Evolutionary conservation across 805 yeast genomes (phyloP).

Genomic region (Dipodascus geniculatus): DNA sequence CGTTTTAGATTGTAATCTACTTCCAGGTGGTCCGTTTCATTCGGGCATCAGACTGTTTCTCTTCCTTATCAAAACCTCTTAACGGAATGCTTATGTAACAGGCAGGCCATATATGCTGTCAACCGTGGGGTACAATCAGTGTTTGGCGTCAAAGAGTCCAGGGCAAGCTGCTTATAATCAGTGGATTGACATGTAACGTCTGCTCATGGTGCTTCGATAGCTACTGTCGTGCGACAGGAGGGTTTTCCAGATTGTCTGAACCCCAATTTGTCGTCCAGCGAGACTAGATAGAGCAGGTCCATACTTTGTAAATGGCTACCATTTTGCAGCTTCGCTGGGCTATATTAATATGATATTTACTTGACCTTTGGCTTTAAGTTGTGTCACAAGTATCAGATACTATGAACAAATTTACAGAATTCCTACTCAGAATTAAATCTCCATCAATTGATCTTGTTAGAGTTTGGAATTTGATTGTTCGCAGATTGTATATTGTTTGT

Average conservation of each 20-base stretch:
- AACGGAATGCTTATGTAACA: neutral
- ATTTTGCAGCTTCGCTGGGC: no score
- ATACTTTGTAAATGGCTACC: no score
- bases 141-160: neutral
- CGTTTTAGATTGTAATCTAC: conserved; percentile 37
- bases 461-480: no score
- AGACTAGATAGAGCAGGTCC: no score
- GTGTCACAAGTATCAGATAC: no score
- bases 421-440: no score
- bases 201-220: neutral
- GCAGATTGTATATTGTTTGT: no score
- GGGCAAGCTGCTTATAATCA: neutral
- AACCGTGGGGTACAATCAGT: neutral
- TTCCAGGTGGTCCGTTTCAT: conserved; percentile 34
- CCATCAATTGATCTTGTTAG: no score
- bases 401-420: no score
- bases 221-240: neutral
- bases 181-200: neutral
- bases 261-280: no score
- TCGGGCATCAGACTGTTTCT: conserved; percentile 34
- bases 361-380: no score
- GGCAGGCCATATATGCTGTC: conserved; percentile 10
- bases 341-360: no score
- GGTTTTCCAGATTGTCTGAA: neutral
- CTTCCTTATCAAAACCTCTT: conserved; percentile 25